Evolutionary conservation across 345 rosid species (phyloP).

Genomic region (Lagerstroemia speciosa): DNA sequence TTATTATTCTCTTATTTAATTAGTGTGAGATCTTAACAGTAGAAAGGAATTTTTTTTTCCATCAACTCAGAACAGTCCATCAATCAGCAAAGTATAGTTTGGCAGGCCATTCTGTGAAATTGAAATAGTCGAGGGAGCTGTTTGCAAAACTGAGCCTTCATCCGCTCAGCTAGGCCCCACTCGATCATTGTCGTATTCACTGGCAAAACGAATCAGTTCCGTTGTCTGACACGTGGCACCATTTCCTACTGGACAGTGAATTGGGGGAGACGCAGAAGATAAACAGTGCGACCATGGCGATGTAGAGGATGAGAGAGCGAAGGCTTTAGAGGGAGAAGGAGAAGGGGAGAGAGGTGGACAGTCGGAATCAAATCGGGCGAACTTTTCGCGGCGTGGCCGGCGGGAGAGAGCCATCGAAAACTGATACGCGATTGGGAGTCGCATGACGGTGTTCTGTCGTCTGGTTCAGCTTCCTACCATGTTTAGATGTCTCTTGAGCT

Average conservation of each 20-base stretch:
- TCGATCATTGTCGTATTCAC: neutral
- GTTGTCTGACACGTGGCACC: conserved; percentile 1
- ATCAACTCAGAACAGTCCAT: too few species aligned
- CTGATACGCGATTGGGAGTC: neutral
- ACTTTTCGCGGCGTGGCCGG: neutral
- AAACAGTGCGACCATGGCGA: neutral
- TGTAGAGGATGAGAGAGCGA: neutral
- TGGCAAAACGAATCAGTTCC: neutral
- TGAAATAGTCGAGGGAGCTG: neutral
- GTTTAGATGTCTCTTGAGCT: neutral
- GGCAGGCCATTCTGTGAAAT: neutral
- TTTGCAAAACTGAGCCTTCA: neutral
- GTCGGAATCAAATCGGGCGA: neutral
- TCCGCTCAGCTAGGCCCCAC: neutral
- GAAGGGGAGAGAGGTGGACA: neutral
- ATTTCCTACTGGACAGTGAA: neutral
- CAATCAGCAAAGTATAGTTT: neutral
- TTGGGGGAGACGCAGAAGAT: neutral
- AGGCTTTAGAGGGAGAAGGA: too few species aligned
- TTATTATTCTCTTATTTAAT: too few species aligned
- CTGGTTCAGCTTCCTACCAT: neutral
- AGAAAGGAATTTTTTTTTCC: too few species aligned
- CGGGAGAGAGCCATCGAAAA: neutral
- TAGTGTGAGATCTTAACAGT: too few species aligned
- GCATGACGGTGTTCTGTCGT: neutral